These are phyloP conservation scores for Chaetomiaceae sp. DNA, from an alignment of 2,329 filamentous ascomycete genomes.

Conservation along the genomic window DNA sequence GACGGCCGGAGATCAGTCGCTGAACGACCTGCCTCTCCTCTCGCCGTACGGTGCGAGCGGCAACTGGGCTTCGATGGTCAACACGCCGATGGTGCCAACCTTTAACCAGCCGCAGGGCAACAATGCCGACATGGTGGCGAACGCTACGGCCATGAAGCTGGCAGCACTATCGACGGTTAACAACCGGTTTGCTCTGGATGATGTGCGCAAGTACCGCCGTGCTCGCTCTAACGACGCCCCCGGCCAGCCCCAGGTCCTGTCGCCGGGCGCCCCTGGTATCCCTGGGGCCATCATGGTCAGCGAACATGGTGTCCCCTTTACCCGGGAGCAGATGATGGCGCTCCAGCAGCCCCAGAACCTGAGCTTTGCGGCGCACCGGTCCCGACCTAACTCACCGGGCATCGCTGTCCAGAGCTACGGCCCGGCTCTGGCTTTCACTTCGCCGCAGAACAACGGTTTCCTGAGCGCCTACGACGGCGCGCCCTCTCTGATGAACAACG, in stretches of 20 bases:
- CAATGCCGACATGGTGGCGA: conserved; percentile 92
- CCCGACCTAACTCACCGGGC: conserved; percentile 83
- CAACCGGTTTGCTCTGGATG: conserved; percentile 93
- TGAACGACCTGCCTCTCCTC: conserved; percentile 70
- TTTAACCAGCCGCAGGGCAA: conserved; percentile 61
- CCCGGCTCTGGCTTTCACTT: conserved; percentile 66
- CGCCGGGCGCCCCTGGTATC: conserved; percentile 59
- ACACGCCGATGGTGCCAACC: conserved; percentile 88
- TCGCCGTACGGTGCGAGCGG: conserved; percentile 80
- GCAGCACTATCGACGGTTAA: conserved; percentile 96
- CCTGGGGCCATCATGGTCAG: conserved; percentile 86
- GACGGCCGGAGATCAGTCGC: conserved; percentile 61
- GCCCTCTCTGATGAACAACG: conserved; percentile 63
- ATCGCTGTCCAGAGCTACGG: conserved; percentile 70
- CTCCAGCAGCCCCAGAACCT: conserved; percentile 50
- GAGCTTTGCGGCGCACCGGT: conserved; percentile 63
- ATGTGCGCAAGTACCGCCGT: conserved; percentile 92
- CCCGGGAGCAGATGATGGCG: conserved; percentile 75
- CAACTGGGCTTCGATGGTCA: conserved; percentile 98
- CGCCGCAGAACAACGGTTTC: conserved; percentile 92
- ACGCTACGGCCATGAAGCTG: conserved; percentile 97
- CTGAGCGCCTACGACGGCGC: conserved; percentile 77
- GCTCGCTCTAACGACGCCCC: conserved; percentile 81
- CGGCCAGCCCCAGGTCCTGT: conserved; percentile 55
- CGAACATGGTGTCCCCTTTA: conserved; percentile 82